Evolutionary conservation across 2,329 filamentous ascomycete genomes (phyloP).

Genomic region (Penicillium sp.): DNA sequence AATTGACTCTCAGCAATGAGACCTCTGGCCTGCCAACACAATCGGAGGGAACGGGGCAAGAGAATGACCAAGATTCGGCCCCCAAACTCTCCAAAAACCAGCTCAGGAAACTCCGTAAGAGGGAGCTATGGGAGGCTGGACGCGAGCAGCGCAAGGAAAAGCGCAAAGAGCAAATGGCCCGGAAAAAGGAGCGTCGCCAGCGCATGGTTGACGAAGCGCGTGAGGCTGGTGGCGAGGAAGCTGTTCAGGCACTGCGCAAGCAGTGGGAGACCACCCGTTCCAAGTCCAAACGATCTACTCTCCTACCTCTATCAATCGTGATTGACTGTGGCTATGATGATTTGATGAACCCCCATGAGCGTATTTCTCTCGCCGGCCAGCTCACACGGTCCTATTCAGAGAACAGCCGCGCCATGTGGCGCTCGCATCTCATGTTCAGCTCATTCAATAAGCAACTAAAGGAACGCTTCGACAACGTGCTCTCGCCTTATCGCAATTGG

Average conservation of each 20-base stretch:
- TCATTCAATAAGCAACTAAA: conserved; percentile 70
- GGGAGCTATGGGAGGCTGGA: conserved; percentile 69
- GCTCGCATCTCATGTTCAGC: conserved; percentile 67
- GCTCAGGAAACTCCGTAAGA: conserved; percentile 68
- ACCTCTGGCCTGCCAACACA: no score
- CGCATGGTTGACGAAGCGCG: conserved; percentile 32
- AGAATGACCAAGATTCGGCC: conserved; percentile 7
- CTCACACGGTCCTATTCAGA: conserved; percentile 85
- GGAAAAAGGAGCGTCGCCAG: conserved; percentile 48
- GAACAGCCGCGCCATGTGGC: conserved; percentile 64
- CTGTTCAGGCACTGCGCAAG: conserved; percentile 24
- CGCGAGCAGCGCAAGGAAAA: conserved; percentile 55
- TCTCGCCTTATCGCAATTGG: conserved; percentile 74
- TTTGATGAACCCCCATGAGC: conserved; percentile 80
- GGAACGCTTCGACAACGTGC: conserved; percentile 70
- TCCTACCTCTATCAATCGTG: conserved; percentile 72
- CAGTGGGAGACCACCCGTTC: conserved; percentile 20
- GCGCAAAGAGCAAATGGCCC: conserved; percentile 52
- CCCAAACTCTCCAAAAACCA: conserved; percentile 72
- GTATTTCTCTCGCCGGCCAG: conserved; percentile 74
- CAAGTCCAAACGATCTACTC: conserved; percentile 38
- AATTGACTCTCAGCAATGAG: not conserved
- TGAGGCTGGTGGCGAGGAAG: conserved; percentile 20
- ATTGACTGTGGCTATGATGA: conserved; percentile 90
- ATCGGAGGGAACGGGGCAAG: not conserved